phyloP scores from a whole-genome alignment of 2,329 filamentous ascomycete species.

The Aspergillus melleus region DNA sequence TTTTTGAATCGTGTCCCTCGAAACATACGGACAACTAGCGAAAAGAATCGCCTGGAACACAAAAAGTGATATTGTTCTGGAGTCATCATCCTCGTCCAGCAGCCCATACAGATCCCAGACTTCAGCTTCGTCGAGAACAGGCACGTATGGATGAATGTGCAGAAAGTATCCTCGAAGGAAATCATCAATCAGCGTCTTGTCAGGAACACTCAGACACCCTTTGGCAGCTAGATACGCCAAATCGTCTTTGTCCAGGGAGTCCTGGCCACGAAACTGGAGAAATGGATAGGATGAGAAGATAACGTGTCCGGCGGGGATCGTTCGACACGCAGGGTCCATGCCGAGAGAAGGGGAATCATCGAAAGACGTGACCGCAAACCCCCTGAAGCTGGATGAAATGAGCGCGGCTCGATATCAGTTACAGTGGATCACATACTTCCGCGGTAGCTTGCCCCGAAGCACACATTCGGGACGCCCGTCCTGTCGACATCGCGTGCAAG shows the following conservation, averaged over 20 bases:
- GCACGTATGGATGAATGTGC: slow-evolving; percentile 31
- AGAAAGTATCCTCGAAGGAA: slow-evolving; percentile 45
- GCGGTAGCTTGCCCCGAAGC: slow-evolving; percentile 36
- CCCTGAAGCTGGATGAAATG: slow-evolving; percentile 5
- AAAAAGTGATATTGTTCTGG: slow-evolving; percentile 28
- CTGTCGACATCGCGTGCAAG: slow-evolving; percentile 56
- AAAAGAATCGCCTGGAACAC: slow-evolving; percentile 34
- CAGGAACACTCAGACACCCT: slow-evolving; percentile 49
- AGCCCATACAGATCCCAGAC: slow-evolving; percentile 41
- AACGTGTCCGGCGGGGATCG: slow-evolving; percentile 9
- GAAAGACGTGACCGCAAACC: slow-evolving; percentile 5
- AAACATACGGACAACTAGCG: slow-evolving; percentile 40
- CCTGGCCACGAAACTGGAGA: slow-evolving; percentile 19
- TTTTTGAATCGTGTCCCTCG: slow-evolving; percentile 45
- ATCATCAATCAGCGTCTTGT: slow-evolving; percentile 44
- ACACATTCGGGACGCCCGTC: slow-evolving; percentile 45
- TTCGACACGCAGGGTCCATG: neutral
- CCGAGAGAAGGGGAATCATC: neutral
- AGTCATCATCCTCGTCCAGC: neutral
- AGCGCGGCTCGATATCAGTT: neutral
- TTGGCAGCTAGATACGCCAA: slow-evolving; percentile 50
- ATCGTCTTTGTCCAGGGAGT: slow-evolving; percentile 41
- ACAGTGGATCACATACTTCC: slow-evolving; percentile 9
- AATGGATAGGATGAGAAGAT: slow-evolving; percentile 19
- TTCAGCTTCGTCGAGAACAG: slow-evolving; percentile 42